Conservation (phyloP, 2,329 filamentous ascomycete genomes). For the Claviceps maximensis region DNA sequence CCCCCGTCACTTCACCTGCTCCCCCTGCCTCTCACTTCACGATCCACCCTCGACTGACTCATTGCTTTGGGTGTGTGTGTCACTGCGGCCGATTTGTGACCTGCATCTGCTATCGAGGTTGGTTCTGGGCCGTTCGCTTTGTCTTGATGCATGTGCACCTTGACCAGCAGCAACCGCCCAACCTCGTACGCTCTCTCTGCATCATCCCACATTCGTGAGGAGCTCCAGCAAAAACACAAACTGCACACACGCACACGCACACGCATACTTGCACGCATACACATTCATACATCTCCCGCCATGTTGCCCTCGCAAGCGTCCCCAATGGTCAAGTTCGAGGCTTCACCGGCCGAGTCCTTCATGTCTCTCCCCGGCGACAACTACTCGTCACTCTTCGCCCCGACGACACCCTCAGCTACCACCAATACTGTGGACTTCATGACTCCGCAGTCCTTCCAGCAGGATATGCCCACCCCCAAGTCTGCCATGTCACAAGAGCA, state of each 20-base stretch:
- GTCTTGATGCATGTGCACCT: neutral
- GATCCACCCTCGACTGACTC: constrained; percentile 11
- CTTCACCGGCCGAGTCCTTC: constrained; percentile 41
- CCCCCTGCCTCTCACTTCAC: constrained; percentile 10
- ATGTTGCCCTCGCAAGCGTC: constrained; percentile 29
- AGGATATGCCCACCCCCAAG: constrained; percentile 16
- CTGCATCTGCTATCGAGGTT: constrained; percentile 9
- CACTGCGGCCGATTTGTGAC: constrained; percentile 12
- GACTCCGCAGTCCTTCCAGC: constrained; percentile 30
- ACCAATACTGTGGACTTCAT: constrained; percentile 36
- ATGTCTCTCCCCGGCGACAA: constrained; percentile 36
- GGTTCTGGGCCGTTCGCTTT: constrained; percentile 6
- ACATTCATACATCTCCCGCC: constrained; percentile 2
- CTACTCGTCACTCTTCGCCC: constrained; percentile 35
- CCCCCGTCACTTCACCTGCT: constrained; percentile 5
- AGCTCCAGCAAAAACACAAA: neutral
- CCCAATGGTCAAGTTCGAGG: constrained; percentile 37
- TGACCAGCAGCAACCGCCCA: neutral
- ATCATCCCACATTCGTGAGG: neutral
- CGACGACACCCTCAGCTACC: constrained; percentile 20
- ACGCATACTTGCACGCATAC: too few species aligned
- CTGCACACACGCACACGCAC: neutral
- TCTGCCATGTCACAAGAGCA: constrained; percentile 14
- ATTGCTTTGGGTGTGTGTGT: constrained; percentile 8
- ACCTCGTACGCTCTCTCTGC: neutral